Evolutionary conservation across 1,284 basidiomycete species (phyloP), one percentile per base, ranked within the genome.

Genomic region (Phylloboletellus chloephorus): DNA sequence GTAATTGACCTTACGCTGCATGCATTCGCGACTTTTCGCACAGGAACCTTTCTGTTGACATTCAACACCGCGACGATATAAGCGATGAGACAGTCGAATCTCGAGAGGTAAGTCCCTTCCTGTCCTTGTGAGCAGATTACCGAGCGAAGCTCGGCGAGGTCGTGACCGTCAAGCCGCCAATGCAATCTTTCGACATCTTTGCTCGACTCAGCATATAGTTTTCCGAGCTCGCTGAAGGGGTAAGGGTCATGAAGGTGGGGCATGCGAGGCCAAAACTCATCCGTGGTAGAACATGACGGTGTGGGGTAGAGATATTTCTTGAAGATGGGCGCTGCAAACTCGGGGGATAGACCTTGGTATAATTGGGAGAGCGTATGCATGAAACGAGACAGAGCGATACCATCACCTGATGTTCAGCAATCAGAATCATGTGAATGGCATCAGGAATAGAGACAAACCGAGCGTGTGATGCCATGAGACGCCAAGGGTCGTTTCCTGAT

Each of bases 391-490:
- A 60, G 23, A 10, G 47, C 39, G 4, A 48, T 47, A 5, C 47
- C 61, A 35, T 65, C 64, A 2, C 61, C 64, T 63, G 20, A 7
- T 5, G 7, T 16, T 7, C 8, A 16, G 8, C 5, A 3, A 15
- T 51, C 3, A 51, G 36, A 22, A 9, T 3, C 10, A 10, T 20
- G 11, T 4, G 6, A 7, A 26, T 15, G 12, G 1, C 6, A 26
- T 3, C 10, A 9, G 19, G 1, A 17, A 16, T 35, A 21, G 6
- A n/a, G 17, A 42, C 41, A n/a, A 22, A 54, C 44, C 46, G 15
- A 49, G 37, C 8, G 37, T 48, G 43, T 64, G 64, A 32, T 63
- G 50, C 64, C 62, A 65, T 4, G 54, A 52, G 4, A 60, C 46
- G 11, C 59, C 64, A 10, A 64, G 46, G 12, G 47, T 46, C 0